phyloP scores from a whole-genome alignment of 352 stramenopile species.

The Globisporangium viniferum region DNA sequence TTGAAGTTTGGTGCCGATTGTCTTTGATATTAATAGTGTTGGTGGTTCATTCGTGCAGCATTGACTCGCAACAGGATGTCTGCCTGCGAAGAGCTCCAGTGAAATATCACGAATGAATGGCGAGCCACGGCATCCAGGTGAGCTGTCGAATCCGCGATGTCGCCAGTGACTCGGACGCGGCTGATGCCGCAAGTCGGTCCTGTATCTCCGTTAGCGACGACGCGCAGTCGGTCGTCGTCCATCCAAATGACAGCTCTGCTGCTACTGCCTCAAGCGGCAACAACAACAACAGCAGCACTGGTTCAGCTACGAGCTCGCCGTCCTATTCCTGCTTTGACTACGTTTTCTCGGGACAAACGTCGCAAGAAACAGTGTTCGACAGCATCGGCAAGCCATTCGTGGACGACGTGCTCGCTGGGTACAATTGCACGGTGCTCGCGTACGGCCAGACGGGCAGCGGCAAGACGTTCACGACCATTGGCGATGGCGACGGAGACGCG shows the following conservation, averaged over 20 bases:
- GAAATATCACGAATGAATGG: slow-evolving; percentile 15
- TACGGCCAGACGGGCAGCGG: slow-evolving; percentile 72
- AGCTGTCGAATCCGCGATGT: slow-evolving; percentile 53
- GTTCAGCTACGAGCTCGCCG: background rate
- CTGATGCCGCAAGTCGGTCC: background rate
- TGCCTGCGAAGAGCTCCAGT: background rate
- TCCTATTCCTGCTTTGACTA: slow-evolving; percentile 39
- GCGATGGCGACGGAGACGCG: slow-evolving; percentile 10
- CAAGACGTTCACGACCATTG: slow-evolving; percentile 63
- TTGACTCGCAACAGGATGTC: background rate
- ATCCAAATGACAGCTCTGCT: background rate
- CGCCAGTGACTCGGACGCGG: background rate
- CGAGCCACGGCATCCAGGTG: slow-evolving; percentile 45
- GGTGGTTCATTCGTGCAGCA: background rate
- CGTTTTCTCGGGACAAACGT: slow-evolving; percentile 37
- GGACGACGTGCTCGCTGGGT: slow-evolving; percentile 47
- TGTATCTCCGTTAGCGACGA: slow-evolving; percentile 9
- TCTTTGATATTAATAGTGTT: slow-evolving; percentile 2
- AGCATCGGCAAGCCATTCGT: slow-evolving; percentile 46
- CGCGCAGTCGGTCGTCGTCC: slow-evolving; percentile 10
- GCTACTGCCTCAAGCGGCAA: background rate
- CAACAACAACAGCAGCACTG: background rate
- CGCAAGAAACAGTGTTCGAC: slow-evolving; percentile 44
- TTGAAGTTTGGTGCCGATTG: too few relatives aligned
- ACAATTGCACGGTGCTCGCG: slow-evolving; percentile 71